phyloP scores from a whole-genome alignment of 176 grass and related monocot genomes.

The Miscanthus lutarioriparius region DNA sequence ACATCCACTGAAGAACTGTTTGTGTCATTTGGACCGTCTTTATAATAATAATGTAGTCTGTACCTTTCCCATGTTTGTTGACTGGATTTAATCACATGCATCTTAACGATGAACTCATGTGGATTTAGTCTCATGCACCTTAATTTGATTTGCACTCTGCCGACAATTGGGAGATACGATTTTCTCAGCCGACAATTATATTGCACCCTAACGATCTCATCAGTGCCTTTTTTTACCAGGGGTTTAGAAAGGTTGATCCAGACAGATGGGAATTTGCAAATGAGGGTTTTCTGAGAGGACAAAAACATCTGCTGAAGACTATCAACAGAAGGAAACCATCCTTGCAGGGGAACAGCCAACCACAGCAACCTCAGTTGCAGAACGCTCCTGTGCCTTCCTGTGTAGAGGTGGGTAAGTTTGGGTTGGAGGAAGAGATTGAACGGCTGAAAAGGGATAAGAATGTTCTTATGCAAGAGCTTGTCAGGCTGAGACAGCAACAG shows the following conservation, averaged over 20 bases:
- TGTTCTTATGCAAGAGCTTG: slow-evolving; percentile 95
- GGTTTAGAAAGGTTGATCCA: slow-evolving; percentile 97
- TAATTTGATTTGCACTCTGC: neutral
- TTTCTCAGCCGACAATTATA: neutral
- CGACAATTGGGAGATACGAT: neutral
- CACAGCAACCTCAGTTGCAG: slow-evolving; percentile 62
- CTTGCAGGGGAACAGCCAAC: slow-evolving; percentile 51
- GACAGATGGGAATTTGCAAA: slow-evolving; percentile 99
- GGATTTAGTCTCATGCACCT: neutral
- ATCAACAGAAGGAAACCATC: slow-evolving; percentile 90
- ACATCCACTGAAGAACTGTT: neutral
- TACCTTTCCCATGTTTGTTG: neutral
- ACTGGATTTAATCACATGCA: neutral
- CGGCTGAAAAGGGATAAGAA: slow-evolving; percentile 95
- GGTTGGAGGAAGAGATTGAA: slow-evolving; percentile 92
- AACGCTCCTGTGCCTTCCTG: slow-evolving; percentile 69
- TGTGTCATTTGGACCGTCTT: neutral
- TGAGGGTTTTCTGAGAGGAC: slow-evolving; percentile 89
- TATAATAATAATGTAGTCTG: neutral
- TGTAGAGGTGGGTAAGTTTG: slow-evolving; percentile 94
- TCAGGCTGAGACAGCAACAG: slow-evolving; percentile 83
- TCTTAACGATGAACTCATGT: neutral
- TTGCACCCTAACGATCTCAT: slow-evolving; percentile 16
- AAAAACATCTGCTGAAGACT: slow-evolving; percentile 87
- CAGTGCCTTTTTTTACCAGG: slow-evolving; percentile 49